Base-by-base conservation (phyloP, 352 stramenopile genomes). In the Pythium angustatum region DNA sequence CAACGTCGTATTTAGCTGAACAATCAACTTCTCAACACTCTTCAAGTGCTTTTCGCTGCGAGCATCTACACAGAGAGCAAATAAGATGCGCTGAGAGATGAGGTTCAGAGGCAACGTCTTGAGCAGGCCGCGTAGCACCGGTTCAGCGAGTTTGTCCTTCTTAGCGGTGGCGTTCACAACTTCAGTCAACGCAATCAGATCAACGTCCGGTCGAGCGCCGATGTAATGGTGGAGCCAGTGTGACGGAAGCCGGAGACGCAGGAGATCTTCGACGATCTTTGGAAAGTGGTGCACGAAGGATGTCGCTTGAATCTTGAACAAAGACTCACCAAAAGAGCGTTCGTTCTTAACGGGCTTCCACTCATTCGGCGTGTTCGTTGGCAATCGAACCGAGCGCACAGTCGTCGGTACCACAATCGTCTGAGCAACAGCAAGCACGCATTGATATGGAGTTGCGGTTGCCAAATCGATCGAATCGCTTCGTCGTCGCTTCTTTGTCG, bases 221-320 rank as follows among this genome's bases (percentile, higher is more conserved):
- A 92, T 47, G 62, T 86, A 92, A 28, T 89, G 72, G 28, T 83
- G 58, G 15, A 88, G 58, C 26, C 66, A 71, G 0, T 60, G 60
- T n/a, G 75, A 79, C 0, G 76, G 71, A 8, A 77, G 31, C 17
- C 50, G 43, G 2, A 57, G 51, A 27, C 45, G 48, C 5, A 71
- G 19, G 5, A 71, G 24, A n/a, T 71, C 52, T 8, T 61, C 6
- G 2, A 62, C 52, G 33, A 71, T 67, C 17, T 36, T 53, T 10
- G 64, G 19, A 14, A 67, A 63, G 5, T 55, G 44, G 9, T n/a
- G 17, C 15, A 60, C 52, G 27, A 71, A 71, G 9, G 49, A 14
- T 3, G 26, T n/a, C 5, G 64, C 48, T 31, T 48, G 22, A n/a
- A 64, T 5, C 2, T 26, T 24, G 27, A 57, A 59, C 22, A 71